phyloP scores from a whole-genome alignment of 441 rosid species.

The Mallotus repandus region DNA sequence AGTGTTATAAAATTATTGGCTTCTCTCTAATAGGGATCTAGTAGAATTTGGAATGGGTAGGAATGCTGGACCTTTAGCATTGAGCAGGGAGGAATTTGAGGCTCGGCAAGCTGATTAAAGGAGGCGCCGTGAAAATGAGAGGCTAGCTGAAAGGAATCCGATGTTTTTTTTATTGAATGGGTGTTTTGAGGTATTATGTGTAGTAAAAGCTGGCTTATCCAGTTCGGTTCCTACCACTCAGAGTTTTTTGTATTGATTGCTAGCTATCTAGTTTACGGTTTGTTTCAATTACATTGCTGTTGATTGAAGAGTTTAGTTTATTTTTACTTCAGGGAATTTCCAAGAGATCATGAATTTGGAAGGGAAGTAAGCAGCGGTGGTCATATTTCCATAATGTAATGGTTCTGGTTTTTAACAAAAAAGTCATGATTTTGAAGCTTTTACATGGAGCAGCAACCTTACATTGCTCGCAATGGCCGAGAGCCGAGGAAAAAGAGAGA shows the following conservation, averaged over 20 bases:
- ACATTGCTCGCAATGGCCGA: too few relatives aligned
- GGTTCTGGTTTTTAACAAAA: too few relatives aligned
- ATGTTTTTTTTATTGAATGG: background rate
- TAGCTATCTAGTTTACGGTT: background rate
- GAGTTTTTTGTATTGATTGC: background rate
- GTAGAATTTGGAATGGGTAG: slow-evolving; percentile 79
- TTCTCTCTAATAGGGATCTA: slow-evolving; percentile 58
- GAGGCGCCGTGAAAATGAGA: slow-evolving; percentile 83
- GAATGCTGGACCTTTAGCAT: slow-evolving; percentile 66
- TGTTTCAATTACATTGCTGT: background rate
- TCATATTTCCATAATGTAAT: slow-evolving; percentile 59
- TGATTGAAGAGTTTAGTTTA: background rate
- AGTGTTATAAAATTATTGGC: background rate
- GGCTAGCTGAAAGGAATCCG: slow-evolving; percentile 70
- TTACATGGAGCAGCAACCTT: too few relatives aligned
- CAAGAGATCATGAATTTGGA: slow-evolving; percentile 70
- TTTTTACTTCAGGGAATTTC: slow-evolving; percentile 54
- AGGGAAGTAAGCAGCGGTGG: slow-evolving; percentile 71
- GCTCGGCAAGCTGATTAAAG: slow-evolving; percentile 88
- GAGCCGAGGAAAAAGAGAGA: too few relatives aligned
- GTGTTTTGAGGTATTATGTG: background rate
- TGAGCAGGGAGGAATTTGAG: slow-evolving; percentile 94
- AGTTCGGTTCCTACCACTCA: background rate
- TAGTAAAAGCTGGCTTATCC: background rate
- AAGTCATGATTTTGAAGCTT: too few relatives aligned